phyloP scores from a whole-genome alignment of 768 basidiomycete genomes.

The Cystobasidium onofrii region DNA sequence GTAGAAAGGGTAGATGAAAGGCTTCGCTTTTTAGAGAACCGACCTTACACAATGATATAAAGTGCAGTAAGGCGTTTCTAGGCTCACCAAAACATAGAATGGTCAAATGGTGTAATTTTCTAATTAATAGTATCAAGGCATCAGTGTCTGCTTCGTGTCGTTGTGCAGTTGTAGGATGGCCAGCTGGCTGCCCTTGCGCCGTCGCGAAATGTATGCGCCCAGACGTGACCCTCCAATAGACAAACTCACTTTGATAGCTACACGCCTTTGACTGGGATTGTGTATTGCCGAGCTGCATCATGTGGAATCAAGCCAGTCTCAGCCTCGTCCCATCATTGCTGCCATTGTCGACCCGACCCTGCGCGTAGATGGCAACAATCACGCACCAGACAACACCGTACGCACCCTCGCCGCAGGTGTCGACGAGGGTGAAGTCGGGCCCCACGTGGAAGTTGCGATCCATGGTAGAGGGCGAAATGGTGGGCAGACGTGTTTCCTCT shows the following conservation, averaged over 20 bases:
- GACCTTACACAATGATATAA: neutral
- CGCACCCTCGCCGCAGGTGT: conserved; percentile 45
- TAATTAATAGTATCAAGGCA: neutral
- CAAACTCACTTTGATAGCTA: conserved; percentile 71
- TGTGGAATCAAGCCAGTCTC: neutral
- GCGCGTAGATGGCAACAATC: neutral
- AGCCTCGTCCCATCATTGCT: too few relatives aligned
- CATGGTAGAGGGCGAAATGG: conserved; percentile 28
- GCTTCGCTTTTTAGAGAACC: neutral
- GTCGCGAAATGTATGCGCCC: too few relatives aligned
- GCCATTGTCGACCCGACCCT: neutral
- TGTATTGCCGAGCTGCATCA: conserved; percentile 64
- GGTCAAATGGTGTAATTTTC: conserved; percentile 90
- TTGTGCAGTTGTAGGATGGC: too few relatives aligned
- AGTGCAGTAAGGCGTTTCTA: too few relatives aligned
- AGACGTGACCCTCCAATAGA: too few relatives aligned
- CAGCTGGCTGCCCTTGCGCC: too few relatives aligned
- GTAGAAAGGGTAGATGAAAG: too few relatives aligned
- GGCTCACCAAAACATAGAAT: conserved; percentile 52
- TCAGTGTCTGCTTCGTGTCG: too few relatives aligned
- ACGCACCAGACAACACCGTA: conserved; percentile 69
- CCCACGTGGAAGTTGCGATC: conserved; percentile 43
- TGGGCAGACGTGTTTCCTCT: neutral
- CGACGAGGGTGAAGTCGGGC: conserved; percentile 41
- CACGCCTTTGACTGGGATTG: conserved; percentile 73